Percentiles rank a stretch among this genome's conserved stretches.
Conservation (phyloP, 83 land plant species). For the Isoetes engelmannii region DNA sequence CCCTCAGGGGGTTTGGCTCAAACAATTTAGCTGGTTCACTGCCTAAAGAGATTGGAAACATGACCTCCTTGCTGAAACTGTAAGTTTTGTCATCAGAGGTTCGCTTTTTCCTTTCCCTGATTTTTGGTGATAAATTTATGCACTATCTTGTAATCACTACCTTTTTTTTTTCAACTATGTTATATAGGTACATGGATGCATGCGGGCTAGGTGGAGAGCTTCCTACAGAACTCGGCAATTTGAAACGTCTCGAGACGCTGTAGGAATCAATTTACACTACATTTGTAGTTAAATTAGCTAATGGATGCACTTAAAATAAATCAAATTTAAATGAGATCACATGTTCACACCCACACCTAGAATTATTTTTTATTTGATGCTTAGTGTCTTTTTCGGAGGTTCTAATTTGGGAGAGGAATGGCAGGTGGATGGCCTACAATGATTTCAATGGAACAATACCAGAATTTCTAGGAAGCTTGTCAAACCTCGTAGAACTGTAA, state of each 20-base stretch:
- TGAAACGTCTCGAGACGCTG: not conserved
- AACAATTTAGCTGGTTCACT: not conserved
- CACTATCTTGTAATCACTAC: not conserved
- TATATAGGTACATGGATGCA: constrained; percentile 1
- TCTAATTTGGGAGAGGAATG: not conserved
- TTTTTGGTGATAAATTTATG: not conserved
- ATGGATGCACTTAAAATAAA: not conserved
- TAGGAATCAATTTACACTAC: not conserved
- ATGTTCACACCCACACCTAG: not conserved
- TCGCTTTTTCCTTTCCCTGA: no score
- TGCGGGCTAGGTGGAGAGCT: constrained; percentile 10
- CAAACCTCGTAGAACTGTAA: constrained; percentile 9
- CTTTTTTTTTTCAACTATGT: not conserved
- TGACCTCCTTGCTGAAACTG: not conserved
- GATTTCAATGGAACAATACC: constrained; percentile 10
- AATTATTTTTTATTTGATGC: not conserved
- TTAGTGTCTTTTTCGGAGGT: not conserved
- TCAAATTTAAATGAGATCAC: not conserved
- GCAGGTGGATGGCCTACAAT: constrained; percentile 9
- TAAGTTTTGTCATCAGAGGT: not conserved
- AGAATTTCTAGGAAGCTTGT: constrained; percentile 8
- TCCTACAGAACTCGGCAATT: not conserved
- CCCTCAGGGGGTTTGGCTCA: not conserved
- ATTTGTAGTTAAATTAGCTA: not conserved
- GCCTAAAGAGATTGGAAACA: not conserved